Evolutionary conservation across 2,329 filamentous ascomycete genomes (phyloP), one percentile per base, ranked within the genome.

Genomic region (Alternaria longipes): DNA sequence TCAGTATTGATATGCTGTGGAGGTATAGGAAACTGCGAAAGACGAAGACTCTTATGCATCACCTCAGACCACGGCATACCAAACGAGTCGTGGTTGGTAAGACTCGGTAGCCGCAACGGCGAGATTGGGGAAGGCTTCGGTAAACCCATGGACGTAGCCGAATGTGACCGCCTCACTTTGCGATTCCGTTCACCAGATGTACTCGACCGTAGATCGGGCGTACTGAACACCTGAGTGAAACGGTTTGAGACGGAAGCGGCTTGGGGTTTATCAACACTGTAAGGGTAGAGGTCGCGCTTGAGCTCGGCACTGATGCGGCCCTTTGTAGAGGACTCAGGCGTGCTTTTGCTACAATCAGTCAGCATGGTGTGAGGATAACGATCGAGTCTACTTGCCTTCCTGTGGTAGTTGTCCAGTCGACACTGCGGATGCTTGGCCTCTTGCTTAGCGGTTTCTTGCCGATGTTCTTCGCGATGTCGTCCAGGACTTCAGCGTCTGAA

Each of bases 401-500:
- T 36, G 70, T 67, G 2, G 75, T 72, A 0, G 74, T 63, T 0
- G 69, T 67, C 76, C 76, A 79, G 2, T 77, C 71, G 34, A 79
- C 69, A 54, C 72, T 77, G 56, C 76, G 75, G 38, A 79, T 68
- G 51, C 76, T 79, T 4, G 72, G 65, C 38, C 76, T 65, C 61
- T 78, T 78, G n/a, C 54, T 67, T 0, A 72, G 67, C 12, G 69
- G 62, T 50, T 66, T 74, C 59, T 71, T 78, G 3, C 68, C 73
- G 3, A 76, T 60, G 40, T 74, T 71, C 40, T 54, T 72, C 7
- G 71, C 74, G 32, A 78, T 64, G 36, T 77, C 74, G 46, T 74
- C 70, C 14, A 81, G 59, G 24, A 74, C 64, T 56, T 74, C 59
- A 30, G 78, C 78, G 66, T 81, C 79, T 12, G 72, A 68, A 57